Evolutionary conservation across 2,329 filamentous ascomycete species (phyloP), one percentile per base, ranked within the genome.

Genomic region (Teratosphaeria epicoccoides): DNA sequence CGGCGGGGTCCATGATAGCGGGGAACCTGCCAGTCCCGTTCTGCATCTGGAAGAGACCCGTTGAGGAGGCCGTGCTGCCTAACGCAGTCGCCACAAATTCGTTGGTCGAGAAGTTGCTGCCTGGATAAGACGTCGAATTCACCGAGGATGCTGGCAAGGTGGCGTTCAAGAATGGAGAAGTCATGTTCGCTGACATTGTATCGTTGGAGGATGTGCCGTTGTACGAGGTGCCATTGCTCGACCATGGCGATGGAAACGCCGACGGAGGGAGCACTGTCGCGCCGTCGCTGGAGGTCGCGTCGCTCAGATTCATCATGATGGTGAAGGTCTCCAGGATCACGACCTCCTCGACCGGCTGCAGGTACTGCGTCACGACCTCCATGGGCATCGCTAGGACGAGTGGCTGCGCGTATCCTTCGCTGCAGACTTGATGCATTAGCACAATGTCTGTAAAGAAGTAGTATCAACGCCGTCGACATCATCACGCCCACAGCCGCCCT

Each of bases 341-440:
- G 22, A 60, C 43, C 50, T 58, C 51, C 45, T 49, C 55, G 23
- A 62, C 50, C 40, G 51, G 52, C 47, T 58, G 56, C 6, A 62
- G 24, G 33, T 50, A 54, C 49, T 59, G 57, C 17, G 56, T 58
- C 14, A 62, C 52, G 22, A 52, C 37, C n/a, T 54, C 59, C 20
- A 52, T 49, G 33, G 53, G 53, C 37, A 60, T 52, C 25, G 52
- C 56, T 46, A 63, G 51, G 11, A 61, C 59, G 24, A 56, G 47
- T 20, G 52, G 49, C 46, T 53, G 51, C 23, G 51, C 52, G 49
- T 51, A 47, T 25, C 51, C 52, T 52, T 26, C 29, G 29, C 24
- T 52, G n/a, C 45, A 43, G 43, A 47, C 22, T 46, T 24, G 51
- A 46, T 20, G 45, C 33, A 59, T 58, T 55, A 59, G 55, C 54